phyloP scores from a whole-genome alignment of 768 basidiomycete species.

The Erythrobasidium yunnanense region DNA sequence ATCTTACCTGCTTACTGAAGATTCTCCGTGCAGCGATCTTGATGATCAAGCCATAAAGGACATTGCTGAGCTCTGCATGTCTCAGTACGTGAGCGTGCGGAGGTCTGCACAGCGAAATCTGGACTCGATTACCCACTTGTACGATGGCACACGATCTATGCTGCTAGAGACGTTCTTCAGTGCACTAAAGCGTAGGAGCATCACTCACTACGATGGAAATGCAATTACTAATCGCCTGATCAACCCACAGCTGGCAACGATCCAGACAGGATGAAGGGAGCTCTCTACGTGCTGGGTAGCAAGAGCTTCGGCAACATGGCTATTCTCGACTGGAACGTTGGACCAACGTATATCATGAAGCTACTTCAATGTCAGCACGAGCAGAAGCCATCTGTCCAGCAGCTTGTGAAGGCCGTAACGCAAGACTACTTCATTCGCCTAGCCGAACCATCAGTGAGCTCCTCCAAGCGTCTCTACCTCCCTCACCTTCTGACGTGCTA shows the following conservation, averaged over 20 bases:
- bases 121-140: slow-evolving; percentile 47
- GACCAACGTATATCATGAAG: slow-evolving; percentile 51
- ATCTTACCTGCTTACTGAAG: background rate
- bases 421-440: slow-evolving; percentile 37
- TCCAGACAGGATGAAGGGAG: slow-evolving; percentile 82
- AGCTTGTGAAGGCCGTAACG: slow-evolving; percentile 54
- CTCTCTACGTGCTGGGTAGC: slow-evolving; percentile 32
- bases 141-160: slow-evolving; percentile 43
- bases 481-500: background rate
- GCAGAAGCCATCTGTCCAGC: slow-evolving; percentile 77
- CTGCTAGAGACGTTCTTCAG: slow-evolving; percentile 42
- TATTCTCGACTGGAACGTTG: slow-evolving; percentile 54
- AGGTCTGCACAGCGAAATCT: slow-evolving; percentile 49
- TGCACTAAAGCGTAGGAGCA: slow-evolving; percentile 46
- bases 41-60: slow-evolving; percentile 45
- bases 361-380: slow-evolving; percentile 68
- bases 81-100: slow-evolving; percentile 38
- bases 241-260: slow-evolving; percentile 61
- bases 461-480: background rate
- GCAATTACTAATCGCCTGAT: background rate
- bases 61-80: slow-evolving; percentile 43
- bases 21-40: slow-evolving; percentile 31
- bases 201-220: slow-evolving; percentile 41
- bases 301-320: slow-evolving; percentile 38
- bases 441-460: slow-evolving; percentile 31